These are phyloP conservation scores for Lipomyces yamanashiensis DNA, from an alignment of 805 yeast species.

Conservation along the genomic window DNA sequence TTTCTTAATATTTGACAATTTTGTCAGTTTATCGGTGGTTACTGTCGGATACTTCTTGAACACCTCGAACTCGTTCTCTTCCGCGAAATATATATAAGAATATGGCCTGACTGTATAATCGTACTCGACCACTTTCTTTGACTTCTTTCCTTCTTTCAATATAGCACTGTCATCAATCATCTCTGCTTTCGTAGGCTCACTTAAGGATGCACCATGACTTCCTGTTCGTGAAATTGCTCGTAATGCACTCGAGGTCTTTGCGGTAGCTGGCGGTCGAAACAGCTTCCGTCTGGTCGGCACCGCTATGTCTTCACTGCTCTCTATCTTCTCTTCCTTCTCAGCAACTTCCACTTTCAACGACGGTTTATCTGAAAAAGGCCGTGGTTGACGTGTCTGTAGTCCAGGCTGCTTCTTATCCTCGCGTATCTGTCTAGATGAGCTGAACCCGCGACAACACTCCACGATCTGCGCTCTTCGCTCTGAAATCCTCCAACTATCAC, in stretches of 20 bases:
- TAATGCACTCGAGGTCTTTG: conserved; percentile 2
- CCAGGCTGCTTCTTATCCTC: not conserved
- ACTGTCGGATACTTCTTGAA: conserved; percentile 55
- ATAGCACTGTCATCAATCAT: conserved; percentile 2
- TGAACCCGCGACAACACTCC: not conserved
- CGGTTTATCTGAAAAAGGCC: conserved; percentile 5
- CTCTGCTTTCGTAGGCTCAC: conserved; percentile 9
- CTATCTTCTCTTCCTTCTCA: not conserved
- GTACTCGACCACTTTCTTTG: conserved; percentile 26
- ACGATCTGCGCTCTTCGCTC: too few species aligned
- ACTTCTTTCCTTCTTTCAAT: conserved; percentile 5
- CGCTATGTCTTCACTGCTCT: not conserved
- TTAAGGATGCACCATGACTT: conserved; percentile 25
- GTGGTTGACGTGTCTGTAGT: not conserved
- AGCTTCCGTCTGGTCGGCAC: conserved; percentile 5
- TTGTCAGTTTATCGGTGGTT: conserved; percentile 46
- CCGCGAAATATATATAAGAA: conserved; percentile 36
- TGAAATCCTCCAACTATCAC: too few species aligned
- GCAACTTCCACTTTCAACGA: conserved; percentile 4
- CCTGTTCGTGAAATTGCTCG: conserved; percentile 26
- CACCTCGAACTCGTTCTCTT: conserved; percentile 45
- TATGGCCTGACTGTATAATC: conserved; percentile 39
- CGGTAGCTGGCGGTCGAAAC: not conserved
- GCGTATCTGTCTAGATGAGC: not conserved
- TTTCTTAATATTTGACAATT: conserved; percentile 20